Evolutionary conservation across 768 basidiomycete species (phyloP).

Genomic region (Suillus luteus): DNA sequence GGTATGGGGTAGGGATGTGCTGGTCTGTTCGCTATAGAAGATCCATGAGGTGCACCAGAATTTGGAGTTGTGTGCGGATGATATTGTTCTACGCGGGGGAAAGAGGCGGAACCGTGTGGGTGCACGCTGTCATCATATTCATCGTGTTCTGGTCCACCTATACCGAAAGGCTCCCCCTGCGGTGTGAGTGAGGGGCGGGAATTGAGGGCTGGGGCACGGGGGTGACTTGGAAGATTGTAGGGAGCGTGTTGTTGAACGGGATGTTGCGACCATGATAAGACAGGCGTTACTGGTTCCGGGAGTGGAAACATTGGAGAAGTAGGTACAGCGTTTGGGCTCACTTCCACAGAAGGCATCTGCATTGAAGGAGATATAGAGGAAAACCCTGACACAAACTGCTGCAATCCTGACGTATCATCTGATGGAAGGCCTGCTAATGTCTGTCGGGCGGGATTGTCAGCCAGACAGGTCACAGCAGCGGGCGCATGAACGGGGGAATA

Average conservation of each 20-base stretch:
- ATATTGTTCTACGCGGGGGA: background rate
- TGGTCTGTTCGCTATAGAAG: background rate
- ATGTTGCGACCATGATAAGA: background rate
- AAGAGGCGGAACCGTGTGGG: background rate
- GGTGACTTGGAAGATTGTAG: background rate
- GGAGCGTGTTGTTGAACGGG: background rate
- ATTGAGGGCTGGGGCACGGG: background rate
- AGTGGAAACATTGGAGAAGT: background rate
- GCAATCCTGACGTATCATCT: no score
- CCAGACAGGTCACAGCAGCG: background rate
- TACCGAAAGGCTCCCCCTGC: background rate
- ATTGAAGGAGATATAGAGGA: background rate
- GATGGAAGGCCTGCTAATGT: background rate
- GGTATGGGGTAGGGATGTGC: background rate
- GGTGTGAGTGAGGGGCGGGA: background rate
- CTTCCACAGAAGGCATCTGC: background rate
- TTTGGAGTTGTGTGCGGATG: background rate
- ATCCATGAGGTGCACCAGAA: background rate
- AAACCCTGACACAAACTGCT: background rate
- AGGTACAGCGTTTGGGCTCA: background rate
- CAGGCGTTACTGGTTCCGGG: background rate
- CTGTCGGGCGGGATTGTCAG: background rate
- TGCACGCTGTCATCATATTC: background rate
- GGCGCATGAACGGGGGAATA: background rate
- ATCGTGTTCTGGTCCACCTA: background rate